Evolutionary conservation across 106 monocot genomes (phyloP).

Genomic region (Acorus calamus): DNA sequence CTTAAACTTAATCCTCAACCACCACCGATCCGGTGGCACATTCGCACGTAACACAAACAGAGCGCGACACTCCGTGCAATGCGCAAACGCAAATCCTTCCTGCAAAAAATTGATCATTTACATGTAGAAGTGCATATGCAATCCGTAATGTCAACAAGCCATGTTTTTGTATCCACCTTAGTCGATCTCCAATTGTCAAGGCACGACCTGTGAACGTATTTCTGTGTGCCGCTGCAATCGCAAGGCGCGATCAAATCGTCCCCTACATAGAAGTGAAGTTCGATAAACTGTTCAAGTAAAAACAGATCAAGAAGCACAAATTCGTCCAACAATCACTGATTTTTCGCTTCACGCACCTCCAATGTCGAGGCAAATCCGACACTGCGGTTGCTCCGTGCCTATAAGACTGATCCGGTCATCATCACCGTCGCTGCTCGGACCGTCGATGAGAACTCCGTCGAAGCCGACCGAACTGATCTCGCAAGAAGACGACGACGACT

Average conservation of each 20-base stretch:
- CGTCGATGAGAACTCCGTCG: slow-evolving; percentile 12
- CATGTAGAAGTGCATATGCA: slow-evolving; percentile 5
- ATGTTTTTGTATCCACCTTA: slow-evolving; percentile 40
- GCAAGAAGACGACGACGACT: slow-evolving; percentile 18
- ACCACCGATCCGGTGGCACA: slow-evolving; percentile 96
- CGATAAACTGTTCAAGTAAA: neutral
- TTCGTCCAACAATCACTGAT: slow-evolving; percentile 15
- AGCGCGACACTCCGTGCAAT: slow-evolving; percentile 94
- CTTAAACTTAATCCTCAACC: slow-evolving; percentile 88
- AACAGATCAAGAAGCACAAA: neutral
- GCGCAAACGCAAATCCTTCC: slow-evolving; percentile 99
- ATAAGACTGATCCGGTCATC: slow-evolving; percentile 53
- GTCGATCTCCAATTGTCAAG: slow-evolving; percentile 99
- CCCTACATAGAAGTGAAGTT: slow-evolving; percentile 25
- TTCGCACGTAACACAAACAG: slow-evolving; percentile 82
- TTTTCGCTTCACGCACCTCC: slow-evolving; percentile 58
- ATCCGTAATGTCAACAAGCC: neutral
- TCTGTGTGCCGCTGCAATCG: slow-evolving; percentile 90
- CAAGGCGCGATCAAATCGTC: slow-evolving; percentile 95
- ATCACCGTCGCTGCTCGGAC: slow-evolving; percentile 22
- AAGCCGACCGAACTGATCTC: slow-evolving; percentile 39
- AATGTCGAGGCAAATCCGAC: slow-evolving; percentile 88
- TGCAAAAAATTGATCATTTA: slow-evolving; percentile 17
- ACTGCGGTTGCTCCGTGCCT: slow-evolving; percentile 56
- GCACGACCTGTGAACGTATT: slow-evolving; percentile 88